Percentiles rank a stretch among this genome's conserved stretches.
phyloP scores from a whole-genome alignment of 2,329 filamentous ascomycete species.

The Colletotrichum salicis region DNA sequence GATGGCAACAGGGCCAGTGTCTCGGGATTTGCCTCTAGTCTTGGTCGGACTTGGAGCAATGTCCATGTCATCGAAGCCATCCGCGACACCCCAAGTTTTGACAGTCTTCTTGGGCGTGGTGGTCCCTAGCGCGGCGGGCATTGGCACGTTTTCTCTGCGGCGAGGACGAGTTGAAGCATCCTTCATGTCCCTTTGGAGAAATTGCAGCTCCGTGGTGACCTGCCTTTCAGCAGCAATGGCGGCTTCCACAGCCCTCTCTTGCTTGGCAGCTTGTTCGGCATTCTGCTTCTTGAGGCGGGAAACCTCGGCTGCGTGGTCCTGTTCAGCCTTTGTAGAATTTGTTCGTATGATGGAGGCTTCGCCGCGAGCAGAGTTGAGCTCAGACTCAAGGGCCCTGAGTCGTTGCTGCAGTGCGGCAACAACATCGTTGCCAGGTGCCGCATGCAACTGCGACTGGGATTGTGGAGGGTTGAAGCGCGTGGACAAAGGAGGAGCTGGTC shows the following conservation, averaged over 20 bases:
- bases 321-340: conserved; percentile 71
- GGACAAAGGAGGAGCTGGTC: conserved; percentile 46
- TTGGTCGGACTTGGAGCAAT: conserved; percentile 65
- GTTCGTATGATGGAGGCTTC: conserved; percentile 80
- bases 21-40: conserved; percentile 54
- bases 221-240: conserved; percentile 73
- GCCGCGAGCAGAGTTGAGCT: conserved; percentile 72
- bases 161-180: conserved; percentile 64
- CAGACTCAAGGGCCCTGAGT: conserved; percentile 63
- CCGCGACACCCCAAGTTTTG: conserved; percentile 69
- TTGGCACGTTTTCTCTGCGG: conserved; percentile 53
- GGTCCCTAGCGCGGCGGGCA: conserved; percentile 39
- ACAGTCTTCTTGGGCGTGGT: conserved; percentile 69
- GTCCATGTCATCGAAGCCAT: conserved; percentile 81
- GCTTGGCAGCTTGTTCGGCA: conserved; percentile 71
- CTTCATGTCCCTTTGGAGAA: conserved; percentile 76
- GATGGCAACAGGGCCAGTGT: conserved; percentile 54
- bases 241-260: conserved; percentile 72
- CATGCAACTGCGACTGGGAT: conserved; percentile 42
- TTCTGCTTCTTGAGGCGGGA: conserved; percentile 70
- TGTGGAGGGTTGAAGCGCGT: conserved; percentile 46
- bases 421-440: conserved; percentile 46
- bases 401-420: conserved; percentile 62
- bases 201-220: conserved; percentile 76
- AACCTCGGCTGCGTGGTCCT: conserved; percentile 72